These are phyloP conservation scores for Cladophialophora exuberans DNA, from an alignment of 2,329 filamentous ascomycete genomes.

Conservation along the genomic window DNA sequence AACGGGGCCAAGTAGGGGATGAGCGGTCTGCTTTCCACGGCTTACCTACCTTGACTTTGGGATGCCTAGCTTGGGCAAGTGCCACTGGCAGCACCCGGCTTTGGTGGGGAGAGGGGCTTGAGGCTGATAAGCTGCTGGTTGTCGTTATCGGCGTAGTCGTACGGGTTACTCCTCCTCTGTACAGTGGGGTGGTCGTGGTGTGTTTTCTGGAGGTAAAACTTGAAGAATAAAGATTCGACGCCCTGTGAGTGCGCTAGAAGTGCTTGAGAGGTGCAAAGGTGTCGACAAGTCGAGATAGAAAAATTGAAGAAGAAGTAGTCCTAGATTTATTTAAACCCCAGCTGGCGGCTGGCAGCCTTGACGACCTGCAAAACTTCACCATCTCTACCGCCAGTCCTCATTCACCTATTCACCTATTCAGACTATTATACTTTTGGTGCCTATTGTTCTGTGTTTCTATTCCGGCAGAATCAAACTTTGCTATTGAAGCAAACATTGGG, in stretches of 20 bases:
- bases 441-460: not conserved
- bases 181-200: not conserved
- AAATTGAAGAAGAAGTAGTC: not conserved
- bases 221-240: constrained; percentile 3
- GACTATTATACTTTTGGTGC: too few relatives aligned
- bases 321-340: not conserved
- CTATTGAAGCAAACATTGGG: not conserved
- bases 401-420: constrained; percentile 3
- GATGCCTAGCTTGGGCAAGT: too few relatives aligned
- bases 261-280: too few relatives aligned
- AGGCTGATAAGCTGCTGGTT: constrained; percentile 5
- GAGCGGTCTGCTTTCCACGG: not conserved
- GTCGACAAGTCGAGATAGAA: not conserved
- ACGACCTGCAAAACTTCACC: too few relatives aligned
- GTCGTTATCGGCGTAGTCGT: too few relatives aligned
- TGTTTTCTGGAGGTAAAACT: not conserved
- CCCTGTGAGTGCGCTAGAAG: constrained; percentile 7
- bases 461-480: not conserved
- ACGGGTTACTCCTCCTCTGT: too few relatives aligned
- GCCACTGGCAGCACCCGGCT: too few relatives aligned
- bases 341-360: too few relatives aligned
- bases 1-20: constrained; percentile 1
- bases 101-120: too few relatives aligned
- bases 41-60: too few relatives aligned
- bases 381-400: constrained; percentile 2